Evolutionary conservation across 495 filamentous ascomycete species (phyloP).

Genomic region (Aspergillus egyptiacus): DNA sequence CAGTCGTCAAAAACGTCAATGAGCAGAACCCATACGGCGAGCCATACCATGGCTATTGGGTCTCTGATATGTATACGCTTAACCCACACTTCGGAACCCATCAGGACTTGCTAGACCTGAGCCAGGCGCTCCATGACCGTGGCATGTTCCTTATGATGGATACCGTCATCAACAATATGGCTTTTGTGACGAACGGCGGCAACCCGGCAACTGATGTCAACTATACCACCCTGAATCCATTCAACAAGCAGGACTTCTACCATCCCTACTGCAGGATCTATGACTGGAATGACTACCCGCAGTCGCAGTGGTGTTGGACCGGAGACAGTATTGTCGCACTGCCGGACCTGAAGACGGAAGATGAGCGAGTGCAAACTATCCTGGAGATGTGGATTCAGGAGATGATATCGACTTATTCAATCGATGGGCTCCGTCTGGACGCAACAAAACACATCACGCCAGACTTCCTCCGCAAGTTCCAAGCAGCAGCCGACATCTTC

Average conservation of each 20-base stretch:
- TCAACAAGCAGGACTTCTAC: slow-evolving; percentile 57
- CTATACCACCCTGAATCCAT: slow-evolving; percentile 57
- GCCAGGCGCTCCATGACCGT: slow-evolving; percentile 50
- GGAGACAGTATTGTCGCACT: slow-evolving; percentile 55
- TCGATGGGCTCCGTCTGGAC: slow-evolving; percentile 75
- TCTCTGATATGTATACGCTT: slow-evolving; percentile 55
- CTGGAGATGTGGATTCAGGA: slow-evolving; percentile 57
- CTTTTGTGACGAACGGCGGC: slow-evolving; percentile 29
- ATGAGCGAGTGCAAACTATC: slow-evolving; percentile 47
- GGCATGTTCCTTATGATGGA: slow-evolving; percentile 75
- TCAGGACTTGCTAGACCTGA: slow-evolving; percentile 59
- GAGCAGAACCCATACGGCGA: slow-evolving; percentile 42
- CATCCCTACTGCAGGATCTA: slow-evolving; percentile 59
- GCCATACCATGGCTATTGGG: slow-evolving; percentile 75
- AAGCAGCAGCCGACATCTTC: slow-evolving; percentile 11
- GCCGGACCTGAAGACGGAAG: slow-evolving; percentile 64
- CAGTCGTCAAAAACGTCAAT: slow-evolving; percentile 59
- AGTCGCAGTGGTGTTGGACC: slow-evolving; percentile 52
- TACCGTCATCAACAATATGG: slow-evolving; percentile 75
- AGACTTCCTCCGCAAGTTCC: slow-evolving; percentile 58
- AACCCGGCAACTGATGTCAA: slow-evolving; percentile 56
- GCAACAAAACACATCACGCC: slow-evolving; percentile 66
- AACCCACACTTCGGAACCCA: slow-evolving; percentile 63
- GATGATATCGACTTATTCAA: slow-evolving; percentile 59
- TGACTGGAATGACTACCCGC: slow-evolving; percentile 54